A percentile compares a stretch with the other conserved stretches of the same genome.
These are phyloP conservation scores for Penicillium silybi DNA, from an alignment of 495 filamentous ascomycete genomes.

Conservation along the genomic window DNA sequence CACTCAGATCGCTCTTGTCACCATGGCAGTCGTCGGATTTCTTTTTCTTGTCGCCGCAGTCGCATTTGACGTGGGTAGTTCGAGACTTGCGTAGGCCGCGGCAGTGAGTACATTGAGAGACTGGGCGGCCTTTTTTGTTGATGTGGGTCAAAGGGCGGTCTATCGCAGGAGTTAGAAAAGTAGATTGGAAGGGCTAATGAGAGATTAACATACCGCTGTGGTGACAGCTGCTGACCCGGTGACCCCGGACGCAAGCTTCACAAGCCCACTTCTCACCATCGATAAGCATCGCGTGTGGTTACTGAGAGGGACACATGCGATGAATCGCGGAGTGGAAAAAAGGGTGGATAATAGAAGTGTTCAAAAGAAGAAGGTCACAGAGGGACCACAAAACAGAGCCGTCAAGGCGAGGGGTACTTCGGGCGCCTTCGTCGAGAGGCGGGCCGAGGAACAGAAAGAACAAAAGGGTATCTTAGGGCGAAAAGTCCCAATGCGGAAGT, in stretches of 20 bases:
- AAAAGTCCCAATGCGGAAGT: conserved; percentile 37
- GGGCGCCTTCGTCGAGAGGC: conserved; percentile 31
- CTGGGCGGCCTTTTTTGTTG: conserved; percentile 97
- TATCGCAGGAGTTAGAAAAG: conserved; percentile 37
- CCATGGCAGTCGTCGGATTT: conserved; percentile 66
- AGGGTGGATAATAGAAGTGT: conserved; percentile 14
- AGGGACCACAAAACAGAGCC: conserved; percentile 33
- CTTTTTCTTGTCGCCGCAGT: conserved; percentile 86
- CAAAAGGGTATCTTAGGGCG: conserved; percentile 41
- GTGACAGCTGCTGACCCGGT: conserved; percentile 92
- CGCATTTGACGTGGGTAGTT: conserved; percentile 92
- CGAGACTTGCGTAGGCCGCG: conserved; percentile 96
- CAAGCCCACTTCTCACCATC: conserved; percentile 88
- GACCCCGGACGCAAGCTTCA: conserved; percentile 90
- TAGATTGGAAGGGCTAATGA: conserved; percentile 9
- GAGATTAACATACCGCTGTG: conserved; percentile 67
- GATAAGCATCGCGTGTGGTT: conserved; percentile 65
- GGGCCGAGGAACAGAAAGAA: conserved; percentile 26
- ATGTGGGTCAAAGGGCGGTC: conserved; percentile 93
- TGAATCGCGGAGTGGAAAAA: conserved; percentile 35
- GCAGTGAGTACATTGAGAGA: conserved; percentile 97
- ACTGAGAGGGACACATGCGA: conserved; percentile 45
- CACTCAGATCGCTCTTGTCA: conserved; percentile 49
- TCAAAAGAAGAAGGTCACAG: conserved; percentile 23
- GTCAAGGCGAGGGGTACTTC: conserved; percentile 39